phyloP scores from a whole-genome alignment of 176 grass and related monocot genomes.

The Thinopyrum elongatum region DNA sequence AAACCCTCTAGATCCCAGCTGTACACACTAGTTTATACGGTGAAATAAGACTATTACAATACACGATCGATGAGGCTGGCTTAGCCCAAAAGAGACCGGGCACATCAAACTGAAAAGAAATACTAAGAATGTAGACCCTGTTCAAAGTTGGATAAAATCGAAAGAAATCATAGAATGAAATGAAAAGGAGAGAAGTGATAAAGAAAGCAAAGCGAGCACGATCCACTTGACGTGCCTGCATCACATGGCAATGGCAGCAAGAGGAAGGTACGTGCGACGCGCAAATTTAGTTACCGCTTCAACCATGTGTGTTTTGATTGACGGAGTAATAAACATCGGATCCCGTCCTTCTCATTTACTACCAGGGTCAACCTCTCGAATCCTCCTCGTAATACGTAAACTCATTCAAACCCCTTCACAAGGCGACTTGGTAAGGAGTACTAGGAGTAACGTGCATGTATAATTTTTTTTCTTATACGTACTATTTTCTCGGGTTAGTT shows the following conservation, averaged over 20 bases:
- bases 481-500: not conserved
- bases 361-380: not conserved
- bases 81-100: not conserved
- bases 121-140: not conserved
- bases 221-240: conserved; percentile 35
- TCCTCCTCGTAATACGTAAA: not conserved
- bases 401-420: not conserved
- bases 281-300: not conserved
- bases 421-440: not conserved
- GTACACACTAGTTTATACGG: not conserved
- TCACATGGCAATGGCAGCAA: not conserved
- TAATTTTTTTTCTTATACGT: no score
- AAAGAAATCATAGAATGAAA: not conserved
- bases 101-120: not conserved
- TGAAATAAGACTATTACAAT: not conserved
- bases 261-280: not conserved
- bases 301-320: not conserved
- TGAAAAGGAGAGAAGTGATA: not conserved
- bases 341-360: not conserved
- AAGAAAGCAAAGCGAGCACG: not conserved
- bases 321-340: conserved; percentile 1
- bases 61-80: not conserved
- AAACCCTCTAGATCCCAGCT: not conserved
- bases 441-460: not conserved
- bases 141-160: not conserved